These are phyloP conservation scores for Suillus luteus DNA, from an alignment of 768 basidiomycete species.

Conservation along the genomic window DNA sequence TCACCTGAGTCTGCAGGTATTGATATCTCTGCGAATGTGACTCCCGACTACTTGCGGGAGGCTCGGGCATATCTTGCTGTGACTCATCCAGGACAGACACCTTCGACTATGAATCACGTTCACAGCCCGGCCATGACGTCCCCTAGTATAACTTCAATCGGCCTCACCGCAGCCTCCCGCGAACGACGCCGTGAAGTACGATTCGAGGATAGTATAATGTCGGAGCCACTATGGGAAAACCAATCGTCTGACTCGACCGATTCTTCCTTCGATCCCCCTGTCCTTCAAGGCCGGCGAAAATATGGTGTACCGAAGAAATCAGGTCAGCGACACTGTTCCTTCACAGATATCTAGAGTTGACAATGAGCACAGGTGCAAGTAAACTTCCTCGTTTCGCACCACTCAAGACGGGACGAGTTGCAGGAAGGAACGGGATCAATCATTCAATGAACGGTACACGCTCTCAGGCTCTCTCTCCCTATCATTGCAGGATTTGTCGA, in stretches of 20 bases:
- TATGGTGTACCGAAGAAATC: conserved; percentile 17
- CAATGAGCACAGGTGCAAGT: conserved; percentile 25
- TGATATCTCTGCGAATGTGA: conserved; percentile 31
- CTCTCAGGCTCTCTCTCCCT: conserved; percentile 18
- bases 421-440: not conserved
- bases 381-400: conserved; percentile 35
- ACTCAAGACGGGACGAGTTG: conserved; percentile 23
- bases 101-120: conserved; percentile 14
- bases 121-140: conserved; percentile 29
- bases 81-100: conserved; percentile 24
- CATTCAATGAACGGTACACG: conserved; percentile 9
- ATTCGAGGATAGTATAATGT: conserved; percentile 35
- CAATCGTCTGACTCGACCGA: conserved; percentile 32
- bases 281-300: conserved; percentile 19
- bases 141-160: conserved; percentile 32
- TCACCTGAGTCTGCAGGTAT: conserved; percentile 37
- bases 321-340: conserved; percentile 19
- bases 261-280: conserved; percentile 29
- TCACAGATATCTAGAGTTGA: not conserved
- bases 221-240: conserved; percentile 32
- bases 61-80: conserved; percentile 36
- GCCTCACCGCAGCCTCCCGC: conserved; percentile 29
- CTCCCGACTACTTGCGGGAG: conserved; percentile 35
- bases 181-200: conserved; percentile 36
- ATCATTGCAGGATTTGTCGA: conserved; percentile 54